Evolutionary conservation across 306 rosid species (phyloP).

Genomic region (Cucurbita maxima): DNA sequence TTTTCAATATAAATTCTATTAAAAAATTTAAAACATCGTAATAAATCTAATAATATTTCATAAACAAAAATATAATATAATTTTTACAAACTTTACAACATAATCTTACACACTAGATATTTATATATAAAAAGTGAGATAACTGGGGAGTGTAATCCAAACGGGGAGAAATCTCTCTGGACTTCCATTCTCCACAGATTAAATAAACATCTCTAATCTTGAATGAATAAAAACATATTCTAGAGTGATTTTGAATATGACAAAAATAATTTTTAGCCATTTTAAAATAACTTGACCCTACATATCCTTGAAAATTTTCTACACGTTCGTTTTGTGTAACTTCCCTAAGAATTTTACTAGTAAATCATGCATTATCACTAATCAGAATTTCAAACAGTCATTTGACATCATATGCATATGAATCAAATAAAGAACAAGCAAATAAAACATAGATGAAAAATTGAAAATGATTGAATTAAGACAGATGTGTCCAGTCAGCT

Average conservation of each 20-base stretch:
- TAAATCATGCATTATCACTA: neutral
- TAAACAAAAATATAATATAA: too few relatives aligned
- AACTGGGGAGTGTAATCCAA: too few relatives aligned
- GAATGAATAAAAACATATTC: neutral
- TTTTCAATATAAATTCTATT: too few relatives aligned
- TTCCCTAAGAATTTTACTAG: neutral
- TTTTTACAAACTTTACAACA: too few relatives aligned
- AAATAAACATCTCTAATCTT: too few relatives aligned
- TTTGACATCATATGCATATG: neutral
- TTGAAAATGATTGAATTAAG: neutral
- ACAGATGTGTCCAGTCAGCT: neutral
- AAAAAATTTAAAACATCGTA: too few relatives aligned
- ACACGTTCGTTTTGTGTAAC: neutral
- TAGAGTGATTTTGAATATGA: neutral
- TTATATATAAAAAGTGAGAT: too few relatives aligned
- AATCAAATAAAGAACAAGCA: neutral
- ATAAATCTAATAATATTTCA: too few relatives aligned
- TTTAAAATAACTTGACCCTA: neutral
- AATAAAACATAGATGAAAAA: neutral
- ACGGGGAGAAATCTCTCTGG: too few relatives aligned
- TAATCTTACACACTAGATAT: too few relatives aligned
- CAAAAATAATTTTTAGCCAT: neutral
- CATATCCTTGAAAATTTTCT: neutral
- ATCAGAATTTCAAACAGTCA: neutral
- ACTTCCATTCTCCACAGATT: too few relatives aligned